Evolutionary conservation across 371 early-diverging fungal species (phyloP), one percentile per base, ranked within the genome.

Genomic region (Mycotypha africana): DNA sequence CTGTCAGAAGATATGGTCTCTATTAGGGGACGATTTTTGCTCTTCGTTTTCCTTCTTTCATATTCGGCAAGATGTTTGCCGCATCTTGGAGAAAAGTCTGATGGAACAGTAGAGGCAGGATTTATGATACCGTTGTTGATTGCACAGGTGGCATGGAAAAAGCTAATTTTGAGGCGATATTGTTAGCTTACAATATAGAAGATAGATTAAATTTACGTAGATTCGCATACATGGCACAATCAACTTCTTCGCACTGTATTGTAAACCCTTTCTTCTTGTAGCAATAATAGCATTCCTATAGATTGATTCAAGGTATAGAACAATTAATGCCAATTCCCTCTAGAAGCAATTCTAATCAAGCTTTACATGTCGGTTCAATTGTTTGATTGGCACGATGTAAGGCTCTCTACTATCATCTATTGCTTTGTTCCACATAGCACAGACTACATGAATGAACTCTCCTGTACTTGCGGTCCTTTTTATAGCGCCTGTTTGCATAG

Each of bases 371-470:
- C 23, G 26, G 42, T 54, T 51, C 16, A 69, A 21, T 17, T 49
- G 35, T 15, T 47, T 42, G 17, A 52, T 47, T 10, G 49, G 58
- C 1, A 74, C 53, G 16, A 24, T 41, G 39, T 75, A 75, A 2
- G 74, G 70, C 16, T 76, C 75, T 9, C 52, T 54, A 10, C 62
- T 54, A 17, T 62, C 49, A 17, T 60, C 53, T 19, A 70, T 59
- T 1, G 48, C 43, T 42, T 74, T 70, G 36, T 70, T 67, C 64
- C 75, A 78, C 25, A 66, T 49, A 4, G 79, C 79, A 51, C 82
- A 81, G 8, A 77, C 75, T 5, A 74, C 69, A 46, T 81, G 82
- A 52, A 79, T 76, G 45, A 71, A 81, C 38, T 66, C 58, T 12
- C 70, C 76, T 24, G 68, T 60, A n/a, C 57, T 51, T 4, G 51